These are phyloP conservation scores for Pelargonium cotyledonis DNA, from an alignment of 441 rosid species.

Conservation along the genomic window DNA sequence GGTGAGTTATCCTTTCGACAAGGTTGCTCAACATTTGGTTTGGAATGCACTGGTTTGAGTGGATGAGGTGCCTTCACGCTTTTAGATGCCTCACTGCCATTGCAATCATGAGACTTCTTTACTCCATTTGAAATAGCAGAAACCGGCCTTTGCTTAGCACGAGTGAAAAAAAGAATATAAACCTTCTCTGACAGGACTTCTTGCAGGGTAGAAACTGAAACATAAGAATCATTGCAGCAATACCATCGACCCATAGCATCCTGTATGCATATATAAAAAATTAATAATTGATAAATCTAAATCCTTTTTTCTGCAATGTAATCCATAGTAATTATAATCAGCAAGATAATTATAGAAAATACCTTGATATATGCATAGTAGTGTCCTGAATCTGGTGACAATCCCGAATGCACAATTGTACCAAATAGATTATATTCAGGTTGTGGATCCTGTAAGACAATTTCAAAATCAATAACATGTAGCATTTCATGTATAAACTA, in stretches of 20 bases:
- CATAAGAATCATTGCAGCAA: conserved; percentile 80
- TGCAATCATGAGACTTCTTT: conserved; percentile 34
- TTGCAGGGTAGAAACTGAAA: conserved; percentile 62
- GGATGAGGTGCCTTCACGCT: conserved; percentile 28
- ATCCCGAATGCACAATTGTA: conserved; percentile 88
- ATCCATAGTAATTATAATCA: conserved; percentile 9
- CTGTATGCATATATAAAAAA: conserved; percentile 31
- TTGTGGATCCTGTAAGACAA: conserved; percentile 55
- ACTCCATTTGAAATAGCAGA: conserved; percentile 48
- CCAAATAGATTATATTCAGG: conserved; percentile 92
- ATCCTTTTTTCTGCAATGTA: conserved; percentile 7
- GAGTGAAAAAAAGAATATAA: conserved; percentile 83
- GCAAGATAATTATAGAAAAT: neutral
- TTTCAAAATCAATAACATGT: conserved; percentile 14
- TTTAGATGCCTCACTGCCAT: conserved; percentile 47
- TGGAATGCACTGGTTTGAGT: conserved; percentile 29
- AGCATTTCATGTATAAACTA: neutral
- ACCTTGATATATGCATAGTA: conserved; percentile 97
- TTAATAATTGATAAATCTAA: conserved; percentile 18
- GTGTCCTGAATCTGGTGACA: conserved; percentile 89
- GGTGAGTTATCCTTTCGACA: conserved; percentile 30
- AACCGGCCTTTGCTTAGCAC: conserved; percentile 55
- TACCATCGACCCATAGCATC: conserved; percentile 84
- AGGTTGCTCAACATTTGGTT: conserved; percentile 33
- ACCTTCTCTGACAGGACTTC: conserved; percentile 89